Evolutionary conservation across 306 rosid species (phyloP), one percentile per base, ranked within the genome.

Genomic region (Malus sieversii): DNA sequence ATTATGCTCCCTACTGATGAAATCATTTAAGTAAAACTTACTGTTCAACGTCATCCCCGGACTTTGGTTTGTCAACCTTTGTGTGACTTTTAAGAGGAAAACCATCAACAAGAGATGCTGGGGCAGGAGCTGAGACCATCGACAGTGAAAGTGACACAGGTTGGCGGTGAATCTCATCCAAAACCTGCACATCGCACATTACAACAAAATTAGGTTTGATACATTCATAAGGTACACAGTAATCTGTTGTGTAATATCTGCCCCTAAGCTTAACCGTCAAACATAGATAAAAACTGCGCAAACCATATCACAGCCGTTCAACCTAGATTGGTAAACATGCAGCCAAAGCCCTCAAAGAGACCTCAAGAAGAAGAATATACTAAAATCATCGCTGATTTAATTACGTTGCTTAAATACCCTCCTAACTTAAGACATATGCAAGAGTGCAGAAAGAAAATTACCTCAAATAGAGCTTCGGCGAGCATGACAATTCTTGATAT

Each of bases 391-490:
- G 11, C 20, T 14, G 32, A 61, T 61, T 61, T 61, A 61, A 25
- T 25, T 61, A 62, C 29, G 66, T 27, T 62, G 30, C 15, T 35
- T 35, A 29, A 66, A 8, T 57, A 29, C 30, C 55, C n/a, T 58
- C 53, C 13, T 72, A 29, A 58, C 67, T 22, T 4, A 35, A 2
- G 60, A 59, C 18, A 23, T 48, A 35, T 51, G 35, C 6, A 53
- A 75, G 61, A 53, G 72, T 71, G 8, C 14, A 63, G 72, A 80
- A 77, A 81, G 77, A 64, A 66, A 72, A 45, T 11, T 75, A 94
- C 98, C 97, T 95, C 98, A 71, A 92, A 95, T 62, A 95, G 84
- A 81, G 98, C 97, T 78, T 92, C 98, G 70, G 98, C 97, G 75
- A 95, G 91, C 97, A 95, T 90, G 82, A 92, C 92, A 67, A 95